Evolutionary conservation across 2,329 filamentous ascomycete species (phyloP).

Genomic region (Monosporascus sp.): DNA sequence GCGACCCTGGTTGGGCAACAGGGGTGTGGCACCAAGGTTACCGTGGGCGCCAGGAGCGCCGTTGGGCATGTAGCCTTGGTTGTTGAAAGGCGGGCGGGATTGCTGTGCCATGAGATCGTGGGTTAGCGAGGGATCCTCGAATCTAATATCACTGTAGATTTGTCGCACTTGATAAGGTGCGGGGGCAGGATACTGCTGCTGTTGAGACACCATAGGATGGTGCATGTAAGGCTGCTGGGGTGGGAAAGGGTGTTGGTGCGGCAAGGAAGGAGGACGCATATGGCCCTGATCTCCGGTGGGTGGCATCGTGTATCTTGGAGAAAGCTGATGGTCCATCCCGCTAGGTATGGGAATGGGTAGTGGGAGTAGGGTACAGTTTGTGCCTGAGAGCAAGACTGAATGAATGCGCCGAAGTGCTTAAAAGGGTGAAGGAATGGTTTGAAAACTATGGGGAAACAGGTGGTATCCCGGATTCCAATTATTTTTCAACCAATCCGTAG

Average conservation of each 20-base stretch:
- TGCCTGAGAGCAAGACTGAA: too few relatives aligned
- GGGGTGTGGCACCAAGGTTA: conserved; percentile 51
- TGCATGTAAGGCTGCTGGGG: background rate
- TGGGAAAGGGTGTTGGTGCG: background rate
- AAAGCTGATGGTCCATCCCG: background rate
- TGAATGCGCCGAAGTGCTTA: too few relatives aligned
- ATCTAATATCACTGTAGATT: conserved; percentile 9
- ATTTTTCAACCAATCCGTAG: background rate
- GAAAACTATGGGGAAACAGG: too few relatives aligned
- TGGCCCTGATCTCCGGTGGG: background rate
- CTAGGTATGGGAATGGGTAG: too few relatives aligned
- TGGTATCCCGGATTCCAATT: background rate
- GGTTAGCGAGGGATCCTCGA: conserved; percentile 11
- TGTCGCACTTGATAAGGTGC: background rate
- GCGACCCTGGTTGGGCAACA: conserved; percentile 64
- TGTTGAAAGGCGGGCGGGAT: conserved; percentile 39
- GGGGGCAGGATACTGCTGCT: background rate
- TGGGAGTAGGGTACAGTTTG: too few relatives aligned
- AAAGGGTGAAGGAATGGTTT: too few relatives aligned
- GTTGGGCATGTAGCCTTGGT: conserved; percentile 59
- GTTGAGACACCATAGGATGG: background rate
- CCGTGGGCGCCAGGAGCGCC: conserved; percentile 45
- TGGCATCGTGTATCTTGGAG: background rate
- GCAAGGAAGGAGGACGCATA: background rate
- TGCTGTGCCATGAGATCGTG: conserved; percentile 18